Evolutionary conservation across 73 alveolate genomes (phyloP).

Genomic region (Paraurostyla sp.): DNA sequence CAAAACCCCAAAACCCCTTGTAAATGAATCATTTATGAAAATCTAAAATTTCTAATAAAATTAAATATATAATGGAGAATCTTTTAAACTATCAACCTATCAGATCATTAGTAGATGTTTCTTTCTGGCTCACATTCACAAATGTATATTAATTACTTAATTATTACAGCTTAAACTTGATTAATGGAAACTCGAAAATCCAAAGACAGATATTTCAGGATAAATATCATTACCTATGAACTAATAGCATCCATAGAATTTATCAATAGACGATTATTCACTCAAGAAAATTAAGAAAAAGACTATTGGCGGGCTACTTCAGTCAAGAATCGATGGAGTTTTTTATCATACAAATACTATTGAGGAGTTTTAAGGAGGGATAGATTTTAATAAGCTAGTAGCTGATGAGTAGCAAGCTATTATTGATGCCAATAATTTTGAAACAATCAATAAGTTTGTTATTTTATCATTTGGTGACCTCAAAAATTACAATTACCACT

Average conservation of each 20-base stretch:
- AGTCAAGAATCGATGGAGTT: slow-evolving; percentile 46
- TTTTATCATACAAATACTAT: slow-evolving; percentile 70
- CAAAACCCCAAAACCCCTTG: too few relatives aligned
- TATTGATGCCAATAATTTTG: not conserved
- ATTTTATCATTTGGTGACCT: slow-evolving; percentile 74
- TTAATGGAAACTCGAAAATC: slow-evolving; percentile 14
- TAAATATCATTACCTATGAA: slow-evolving; percentile 21
- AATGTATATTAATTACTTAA: not conserved
- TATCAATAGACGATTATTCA: slow-evolving; percentile 19
- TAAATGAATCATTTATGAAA: too few relatives aligned
- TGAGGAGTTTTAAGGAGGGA: slow-evolving; percentile 71
- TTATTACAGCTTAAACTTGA: slow-evolving; percentile 45
- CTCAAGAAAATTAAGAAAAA: not conserved
- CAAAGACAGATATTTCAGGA: not conserved
- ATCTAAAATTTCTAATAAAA: too few relatives aligned
- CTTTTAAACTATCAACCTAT: slow-evolving; percentile 4
- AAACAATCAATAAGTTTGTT: slow-evolving; percentile 15
- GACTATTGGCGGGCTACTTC: slow-evolving; percentile 67
- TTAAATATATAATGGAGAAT: too few relatives aligned
- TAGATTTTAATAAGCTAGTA: not conserved
- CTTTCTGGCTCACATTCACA: slow-evolving; percentile 46
- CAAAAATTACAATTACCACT: slow-evolving; percentile 61
- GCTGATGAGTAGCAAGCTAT: not conserved
- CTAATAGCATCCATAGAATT: not conserved
- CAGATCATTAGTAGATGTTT: slow-evolving; percentile 27